Percentiles rank a stretch among this genome's conserved stretches.
Conservation (phyloP, 2,329 filamentous ascomycete species). For the Cordyceps cicadae region DNA sequence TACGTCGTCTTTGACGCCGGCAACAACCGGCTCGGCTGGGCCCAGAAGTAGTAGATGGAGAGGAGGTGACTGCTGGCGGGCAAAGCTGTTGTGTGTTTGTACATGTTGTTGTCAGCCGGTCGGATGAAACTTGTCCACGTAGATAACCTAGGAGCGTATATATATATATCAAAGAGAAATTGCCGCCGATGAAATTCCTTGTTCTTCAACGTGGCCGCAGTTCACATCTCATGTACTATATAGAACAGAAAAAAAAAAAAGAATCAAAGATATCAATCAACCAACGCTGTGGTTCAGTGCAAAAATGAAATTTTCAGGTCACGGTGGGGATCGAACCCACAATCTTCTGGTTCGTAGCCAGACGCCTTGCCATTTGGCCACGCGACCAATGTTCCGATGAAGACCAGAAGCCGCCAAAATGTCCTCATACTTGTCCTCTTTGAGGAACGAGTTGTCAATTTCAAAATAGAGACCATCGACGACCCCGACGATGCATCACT, state of each 20-base stretch:
- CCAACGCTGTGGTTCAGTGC: not conserved
- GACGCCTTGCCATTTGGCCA: constrained; percentile 14
- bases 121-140: not conserved
- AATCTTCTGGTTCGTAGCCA: constrained; percentile 13
- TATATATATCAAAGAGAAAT: too few species aligned
- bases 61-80: not conserved
- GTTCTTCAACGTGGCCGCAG: too few species aligned
- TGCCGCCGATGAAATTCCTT: too few species aligned
- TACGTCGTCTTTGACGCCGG: constrained; percentile 50
- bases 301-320: constrained; percentile 5
- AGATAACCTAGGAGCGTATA: not conserved
- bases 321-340: constrained; percentile 14
- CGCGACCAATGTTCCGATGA: constrained; percentile 9
- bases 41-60: not conserved
- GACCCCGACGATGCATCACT: too few species aligned
- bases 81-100: not conserved
- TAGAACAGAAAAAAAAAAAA: too few species aligned
- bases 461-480: too few species aligned
- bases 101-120: not conserved
- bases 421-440: not conserved
- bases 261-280: too few species aligned
- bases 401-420: not conserved
- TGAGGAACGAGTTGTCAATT: not conserved
- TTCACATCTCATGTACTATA: too few species aligned
- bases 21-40: constrained; percentile 38